Conservation (phyloP, 805 yeast species). For the Zygotorulaspora sp. region DNA sequence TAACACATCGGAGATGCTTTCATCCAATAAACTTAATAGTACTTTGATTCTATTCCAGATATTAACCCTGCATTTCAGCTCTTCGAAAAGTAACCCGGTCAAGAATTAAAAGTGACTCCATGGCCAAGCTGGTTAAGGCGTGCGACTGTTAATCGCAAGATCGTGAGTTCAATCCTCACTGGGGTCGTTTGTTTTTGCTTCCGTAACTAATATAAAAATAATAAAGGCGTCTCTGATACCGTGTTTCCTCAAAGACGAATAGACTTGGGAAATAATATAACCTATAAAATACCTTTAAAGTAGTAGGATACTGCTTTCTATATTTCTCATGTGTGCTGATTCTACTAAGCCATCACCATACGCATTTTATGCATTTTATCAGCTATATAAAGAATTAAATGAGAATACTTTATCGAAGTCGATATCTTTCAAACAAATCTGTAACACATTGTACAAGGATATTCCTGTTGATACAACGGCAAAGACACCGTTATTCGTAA, state of each 20-base stretch:
- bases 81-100: too few relatives aligned
- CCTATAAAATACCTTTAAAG: too few relatives aligned
- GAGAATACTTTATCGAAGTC: constrained; percentile 1
- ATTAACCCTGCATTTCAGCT: too few relatives aligned
- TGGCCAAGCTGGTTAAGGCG: constrained; percentile 61
- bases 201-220: background rate
- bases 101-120: constrained; percentile 41
- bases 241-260: too few relatives aligned
- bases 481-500: constrained; percentile 69
- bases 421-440: constrained; percentile 16
- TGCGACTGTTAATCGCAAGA: constrained; percentile 63
- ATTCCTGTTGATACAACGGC: constrained; percentile 11
- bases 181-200: constrained; percentile 39
- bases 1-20: too few relatives aligned
- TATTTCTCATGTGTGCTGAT: constrained; percentile 10
- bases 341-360: constrained; percentile 23
- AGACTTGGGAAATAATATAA: too few relatives aligned
- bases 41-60: too few relatives aligned
- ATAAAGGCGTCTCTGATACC: too few relatives aligned
- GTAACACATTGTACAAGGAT: constrained; percentile 18
- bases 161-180: constrained; percentile 59
- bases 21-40: too few relatives aligned
- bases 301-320: too few relatives aligned
- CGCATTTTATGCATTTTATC: constrained; percentile 35
- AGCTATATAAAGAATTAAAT: constrained; percentile 23